Percentiles rank a stretch among this genome's conserved stretches.
These are phyloP conservation scores for Quercus engelmannii DNA, from an alignment of 306 rosid genomes.

Conservation along the genomic window DNA sequence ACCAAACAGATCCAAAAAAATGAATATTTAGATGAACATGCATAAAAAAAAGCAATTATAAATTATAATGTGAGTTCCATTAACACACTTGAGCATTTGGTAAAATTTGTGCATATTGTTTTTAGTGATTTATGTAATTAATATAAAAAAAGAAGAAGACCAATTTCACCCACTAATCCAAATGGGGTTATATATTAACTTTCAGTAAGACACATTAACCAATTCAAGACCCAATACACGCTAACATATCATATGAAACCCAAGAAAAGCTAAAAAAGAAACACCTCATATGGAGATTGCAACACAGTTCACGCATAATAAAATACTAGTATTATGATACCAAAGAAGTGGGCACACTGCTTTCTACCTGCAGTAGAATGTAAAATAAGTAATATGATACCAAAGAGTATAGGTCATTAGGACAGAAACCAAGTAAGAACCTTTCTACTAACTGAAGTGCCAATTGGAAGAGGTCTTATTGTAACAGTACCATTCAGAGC, in stretches of 20 bases:
- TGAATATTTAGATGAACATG: not conserved
- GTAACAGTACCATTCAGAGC: slow-evolving; percentile 95
- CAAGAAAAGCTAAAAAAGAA: too few species aligned
- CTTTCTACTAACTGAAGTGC: slow-evolving; percentile 97
- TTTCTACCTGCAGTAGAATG: slow-evolving; percentile 80
- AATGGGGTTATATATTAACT: too few species aligned
- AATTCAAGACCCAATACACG: too few species aligned
- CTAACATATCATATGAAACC: too few species aligned
- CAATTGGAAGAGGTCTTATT: slow-evolving; percentile 94
- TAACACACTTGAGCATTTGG: too few species aligned
- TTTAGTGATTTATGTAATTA: too few species aligned
- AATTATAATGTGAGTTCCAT: too few species aligned
- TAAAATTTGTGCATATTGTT: too few species aligned
- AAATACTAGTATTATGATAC: slow-evolving; percentile 21
- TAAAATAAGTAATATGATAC: slow-evolving; percentile 23
- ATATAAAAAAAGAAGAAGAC: not conserved
- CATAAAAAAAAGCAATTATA: not conserved
- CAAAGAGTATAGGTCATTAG: slow-evolving; percentile 22
- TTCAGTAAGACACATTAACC: too few species aligned
- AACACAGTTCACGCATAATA: too few species aligned
- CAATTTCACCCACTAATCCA: too few species aligned
- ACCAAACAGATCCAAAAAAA: not conserved
- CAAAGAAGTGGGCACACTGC: slow-evolving; percentile 94
- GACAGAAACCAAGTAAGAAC: slow-evolving; percentile 40
- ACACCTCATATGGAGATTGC: too few species aligned